A percentile compares a stretch with the other conserved stretches of the same genome.
Evolutionary conservation across 179 eudicot species (phyloP).

Genomic region (Amaranthus tricolor): DNA sequence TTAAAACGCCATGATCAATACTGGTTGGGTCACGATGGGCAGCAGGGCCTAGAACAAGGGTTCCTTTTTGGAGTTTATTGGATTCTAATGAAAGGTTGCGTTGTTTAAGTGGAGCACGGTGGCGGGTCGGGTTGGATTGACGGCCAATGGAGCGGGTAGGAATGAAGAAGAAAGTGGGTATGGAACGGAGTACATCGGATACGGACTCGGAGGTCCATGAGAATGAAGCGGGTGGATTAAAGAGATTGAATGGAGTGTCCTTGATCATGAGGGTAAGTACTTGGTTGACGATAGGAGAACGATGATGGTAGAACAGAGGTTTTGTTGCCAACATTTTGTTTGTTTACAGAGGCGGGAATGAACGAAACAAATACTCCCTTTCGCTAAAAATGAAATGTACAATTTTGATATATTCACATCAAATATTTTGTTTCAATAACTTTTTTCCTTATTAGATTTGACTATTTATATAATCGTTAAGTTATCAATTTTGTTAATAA

Average conservation of each 20-base stretch:
- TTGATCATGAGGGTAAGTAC: slow-evolving; percentile 51
- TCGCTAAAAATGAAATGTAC: too few relatives aligned
- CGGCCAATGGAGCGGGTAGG: slow-evolving; percentile 66
- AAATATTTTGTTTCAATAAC: too few relatives aligned
- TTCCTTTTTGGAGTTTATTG: slow-evolving; percentile 33
- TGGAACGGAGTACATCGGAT: slow-evolving; percentile 49
- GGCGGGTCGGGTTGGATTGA: slow-evolving; percentile 48
- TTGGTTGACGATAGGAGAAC: slow-evolving; percentile 40
- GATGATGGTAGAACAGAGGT: slow-evolving; percentile 23
- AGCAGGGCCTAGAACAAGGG: slow-evolving; percentile 56
- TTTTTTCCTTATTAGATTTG: too few relatives aligned
- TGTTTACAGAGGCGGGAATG: not conserved
- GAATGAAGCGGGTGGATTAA: slow-evolving; percentile 10
- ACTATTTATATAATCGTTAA: too few relatives aligned
- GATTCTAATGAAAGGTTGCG: slow-evolving; percentile 31
- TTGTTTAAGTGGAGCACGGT: slow-evolving; percentile 71
- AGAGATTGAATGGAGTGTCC: slow-evolving; percentile 44
- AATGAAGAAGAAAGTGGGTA: slow-evolving; percentile 58
- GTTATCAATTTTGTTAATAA: too few relatives aligned
- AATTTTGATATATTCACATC: too few relatives aligned
- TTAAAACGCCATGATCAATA: slow-evolving; percentile 44
- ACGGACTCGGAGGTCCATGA: slow-evolving; percentile 48
- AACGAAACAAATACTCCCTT: too few relatives aligned
- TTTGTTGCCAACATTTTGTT: slow-evolving; percentile 28
- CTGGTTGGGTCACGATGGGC: slow-evolving; percentile 52